Percentiles rank a stretch among this genome's conserved stretches.
phyloP scores from a whole-genome alignment of 306 rosid species.

The Dryas alaskensis region DNA sequence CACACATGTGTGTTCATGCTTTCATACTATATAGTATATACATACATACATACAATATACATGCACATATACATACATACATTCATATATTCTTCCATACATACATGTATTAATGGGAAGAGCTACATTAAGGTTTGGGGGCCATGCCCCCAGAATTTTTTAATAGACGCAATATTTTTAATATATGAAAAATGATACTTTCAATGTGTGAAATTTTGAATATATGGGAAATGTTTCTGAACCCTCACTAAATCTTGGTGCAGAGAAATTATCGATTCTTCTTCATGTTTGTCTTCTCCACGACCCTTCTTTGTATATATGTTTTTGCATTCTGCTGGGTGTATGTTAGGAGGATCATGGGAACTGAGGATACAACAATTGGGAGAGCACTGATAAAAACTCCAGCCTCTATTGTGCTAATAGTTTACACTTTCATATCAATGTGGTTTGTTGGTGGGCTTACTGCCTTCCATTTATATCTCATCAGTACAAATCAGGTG shows the following conservation, averaged over 20 bases:
- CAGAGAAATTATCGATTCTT: conserved; percentile 98
- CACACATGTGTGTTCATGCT: not conserved
- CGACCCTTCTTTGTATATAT: conserved; percentile 86
- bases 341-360: conserved; percentile 77
- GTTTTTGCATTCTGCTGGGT: conserved; percentile 98
- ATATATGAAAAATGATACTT: not conserved
- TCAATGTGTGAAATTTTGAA: not conserved
- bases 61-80: not conserved
- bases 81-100: no score
- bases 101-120: no score
- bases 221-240: conserved; percentile 23
- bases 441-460: conserved; percentile 99
- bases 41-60: not conserved
- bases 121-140: no score
- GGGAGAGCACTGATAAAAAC: conserved; percentile 96
- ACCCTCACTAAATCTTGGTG: conserved; percentile 36
- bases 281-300: conserved; percentile 98
- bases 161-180: no score
- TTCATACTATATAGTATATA: not conserved
- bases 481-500: conserved; percentile 96
- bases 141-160: no score
- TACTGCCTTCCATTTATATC: conserved; percentile 95
- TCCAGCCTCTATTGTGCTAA: conserved; percentile 89
- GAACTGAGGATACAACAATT: conserved; percentile 57
- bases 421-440: conserved; percentile 84